These are phyloP conservation scores for Babesia ovis DNA, from an alignment of 169 alveolate species.

Conservation along the genomic window DNA sequence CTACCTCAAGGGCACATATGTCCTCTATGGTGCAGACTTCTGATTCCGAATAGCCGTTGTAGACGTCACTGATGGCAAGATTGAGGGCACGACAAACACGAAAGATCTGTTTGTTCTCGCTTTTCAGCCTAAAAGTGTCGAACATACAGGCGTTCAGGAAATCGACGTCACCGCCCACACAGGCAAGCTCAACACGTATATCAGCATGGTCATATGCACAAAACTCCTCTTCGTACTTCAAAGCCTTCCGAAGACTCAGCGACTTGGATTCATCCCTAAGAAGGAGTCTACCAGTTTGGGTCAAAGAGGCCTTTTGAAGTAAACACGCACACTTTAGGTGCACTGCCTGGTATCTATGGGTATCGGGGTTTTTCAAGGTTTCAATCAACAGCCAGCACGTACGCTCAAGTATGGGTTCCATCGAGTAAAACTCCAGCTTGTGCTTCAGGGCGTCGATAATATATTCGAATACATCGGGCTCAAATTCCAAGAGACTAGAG, in stretches of 20 bases:
- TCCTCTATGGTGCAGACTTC: constrained; percentile 12
- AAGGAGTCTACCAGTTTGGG: constrained; percentile 21
- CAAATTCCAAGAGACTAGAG: constrained; percentile 13
- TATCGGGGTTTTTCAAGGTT: constrained; percentile 23
- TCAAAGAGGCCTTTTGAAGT: constrained; percentile 19
- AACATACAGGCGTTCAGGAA: constrained; percentile 51
- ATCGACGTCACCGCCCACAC: constrained; percentile 24
- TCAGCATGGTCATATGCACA: constrained; percentile 33
- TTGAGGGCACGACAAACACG: constrained; percentile 25
- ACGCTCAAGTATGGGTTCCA: constrained; percentile 38
- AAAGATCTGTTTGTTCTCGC: constrained; percentile 42
- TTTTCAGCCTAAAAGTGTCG: constrained; percentile 45
- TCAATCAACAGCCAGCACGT: constrained; percentile 28
- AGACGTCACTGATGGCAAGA: neutral
- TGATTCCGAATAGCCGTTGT: neutral
- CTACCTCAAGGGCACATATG: constrained; percentile 28
- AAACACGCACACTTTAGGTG: constrained; percentile 24
- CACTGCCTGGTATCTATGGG: constrained; percentile 17
- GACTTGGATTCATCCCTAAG: constrained; percentile 20
- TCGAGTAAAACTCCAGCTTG: constrained; percentile 18
- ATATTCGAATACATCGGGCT: constrained; percentile 33
- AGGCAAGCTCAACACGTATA: constrained; percentile 34
- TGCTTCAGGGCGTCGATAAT: constrained; percentile 27
- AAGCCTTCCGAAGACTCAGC: constrained; percentile 20
- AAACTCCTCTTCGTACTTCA: constrained; percentile 45